Evolutionary conservation across 441 rosid genomes (phyloP).

Genomic region (Erysimum cheiri): DNA sequence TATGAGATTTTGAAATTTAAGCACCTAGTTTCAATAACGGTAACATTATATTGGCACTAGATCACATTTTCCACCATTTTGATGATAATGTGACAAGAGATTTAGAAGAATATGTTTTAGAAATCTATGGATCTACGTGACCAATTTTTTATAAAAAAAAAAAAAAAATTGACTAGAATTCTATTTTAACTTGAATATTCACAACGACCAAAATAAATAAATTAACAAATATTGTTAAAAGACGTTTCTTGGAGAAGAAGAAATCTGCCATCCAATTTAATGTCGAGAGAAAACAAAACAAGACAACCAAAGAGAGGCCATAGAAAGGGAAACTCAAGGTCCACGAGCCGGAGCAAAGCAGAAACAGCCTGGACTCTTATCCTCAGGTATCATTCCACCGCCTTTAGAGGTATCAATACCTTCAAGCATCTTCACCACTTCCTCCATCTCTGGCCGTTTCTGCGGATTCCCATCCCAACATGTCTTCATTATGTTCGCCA

Average conservation of each 20-base stretch:
- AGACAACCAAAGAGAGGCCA: neutral
- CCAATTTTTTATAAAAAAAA: no score
- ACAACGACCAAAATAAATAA: neutral
- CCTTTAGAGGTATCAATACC: conserved; percentile 81
- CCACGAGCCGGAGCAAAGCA: conserved; percentile 81
- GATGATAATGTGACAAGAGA: no score
- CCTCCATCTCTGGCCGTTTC: conserved; percentile 87
- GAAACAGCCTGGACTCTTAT: conserved; percentile 63
- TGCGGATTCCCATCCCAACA: conserved; percentile 82
- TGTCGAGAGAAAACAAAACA: neutral
- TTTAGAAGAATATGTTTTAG: no score
- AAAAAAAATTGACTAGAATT: no score
- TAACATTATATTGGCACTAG: no score
- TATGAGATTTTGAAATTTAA: neutral
- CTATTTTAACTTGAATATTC: neutral
- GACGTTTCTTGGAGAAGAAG: conserved; percentile 12
- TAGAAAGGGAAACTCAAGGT: conserved; percentile 46
- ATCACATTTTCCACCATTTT: no score
- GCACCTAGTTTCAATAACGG: neutral
- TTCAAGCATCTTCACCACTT: conserved; percentile 82
- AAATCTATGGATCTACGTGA: no score
- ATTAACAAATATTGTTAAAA: neutral
- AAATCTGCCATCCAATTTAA: neutral
- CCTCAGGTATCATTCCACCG: conserved; percentile 95
- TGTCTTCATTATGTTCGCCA: conserved; percentile 71